phyloP scores from a whole-genome alignment of 805 yeast species.

The Clavispora vitiphila region DNA sequence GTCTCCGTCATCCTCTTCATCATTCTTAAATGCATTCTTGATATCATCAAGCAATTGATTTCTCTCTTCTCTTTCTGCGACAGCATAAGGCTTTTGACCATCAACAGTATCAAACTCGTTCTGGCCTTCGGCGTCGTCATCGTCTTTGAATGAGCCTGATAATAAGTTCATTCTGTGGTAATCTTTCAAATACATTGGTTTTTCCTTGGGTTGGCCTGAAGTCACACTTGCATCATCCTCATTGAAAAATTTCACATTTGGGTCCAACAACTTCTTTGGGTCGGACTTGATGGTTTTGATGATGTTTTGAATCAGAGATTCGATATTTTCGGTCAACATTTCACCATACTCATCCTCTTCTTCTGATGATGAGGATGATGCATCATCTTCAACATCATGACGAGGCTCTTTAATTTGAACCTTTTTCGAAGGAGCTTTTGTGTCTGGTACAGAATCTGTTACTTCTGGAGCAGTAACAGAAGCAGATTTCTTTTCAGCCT shows the following conservation, averaged over 20 bases:
- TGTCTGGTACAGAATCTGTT: conserved; percentile 6
- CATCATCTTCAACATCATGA: conserved; percentile 15
- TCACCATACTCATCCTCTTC: conserved; percentile 93
- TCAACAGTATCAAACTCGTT: conserved; percentile 41
- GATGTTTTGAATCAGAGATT: conserved; percentile 69
- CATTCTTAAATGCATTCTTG: conserved; percentile 53
- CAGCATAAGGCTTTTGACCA: conserved; percentile 63
- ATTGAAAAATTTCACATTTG: conserved; percentile 68
- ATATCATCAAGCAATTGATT: conserved; percentile 71
- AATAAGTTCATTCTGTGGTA: conserved; percentile 82
- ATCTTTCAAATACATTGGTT: conserved; percentile 86
- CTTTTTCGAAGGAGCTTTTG: conserved; percentile 17
- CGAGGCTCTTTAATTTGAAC: conserved; percentile 19
- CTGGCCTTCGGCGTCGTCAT: conserved; percentile 40
- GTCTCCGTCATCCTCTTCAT: conserved; percentile 40
- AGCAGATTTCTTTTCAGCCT: conserved; percentile 22
- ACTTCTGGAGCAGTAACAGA: conserved; percentile 4
- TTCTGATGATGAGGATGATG: conserved; percentile 36
- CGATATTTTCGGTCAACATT: conserved; percentile 79
- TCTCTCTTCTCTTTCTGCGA: conserved; percentile 73
- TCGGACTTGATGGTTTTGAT: conserved; percentile 63
- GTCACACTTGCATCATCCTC: conserved; percentile 39
- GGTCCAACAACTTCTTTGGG: conserved; percentile 62
- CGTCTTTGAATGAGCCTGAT: conserved; percentile 55
- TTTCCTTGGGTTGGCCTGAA: conserved; percentile 21